Percentiles rank a stretch among this genome's conserved stretches.
phyloP scores from a whole-genome alignment of 495 filamentous ascomycete species.

The Neurospora sp. region DNA sequence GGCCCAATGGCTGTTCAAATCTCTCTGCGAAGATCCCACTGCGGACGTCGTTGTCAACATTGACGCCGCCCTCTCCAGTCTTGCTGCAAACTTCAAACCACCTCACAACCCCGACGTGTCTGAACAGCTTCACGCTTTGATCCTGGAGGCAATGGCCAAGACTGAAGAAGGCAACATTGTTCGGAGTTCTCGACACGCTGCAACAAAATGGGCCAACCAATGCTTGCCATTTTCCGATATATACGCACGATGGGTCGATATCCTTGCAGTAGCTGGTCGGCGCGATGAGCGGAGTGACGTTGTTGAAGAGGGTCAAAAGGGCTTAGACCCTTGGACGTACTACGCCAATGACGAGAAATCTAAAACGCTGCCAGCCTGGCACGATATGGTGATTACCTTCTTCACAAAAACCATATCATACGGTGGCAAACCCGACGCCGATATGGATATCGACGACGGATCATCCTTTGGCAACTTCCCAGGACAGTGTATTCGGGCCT shows the following conservation, averaged over 20 bases:
- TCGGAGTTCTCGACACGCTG: conserved; percentile 65
- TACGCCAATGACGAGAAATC: conserved; percentile 27
- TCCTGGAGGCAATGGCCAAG: conserved; percentile 57
- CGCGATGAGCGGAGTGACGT: conserved; percentile 65
- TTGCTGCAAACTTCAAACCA: conserved; percentile 43
- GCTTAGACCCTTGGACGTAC: conserved; percentile 52
- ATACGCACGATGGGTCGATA: conserved; percentile 75
- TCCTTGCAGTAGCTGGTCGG: conserved; percentile 62
- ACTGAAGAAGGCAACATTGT: conserved; percentile 41
- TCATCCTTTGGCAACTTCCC: conserved; percentile 33
- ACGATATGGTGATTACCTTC: conserved; percentile 31
- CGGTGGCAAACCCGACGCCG: background rate
- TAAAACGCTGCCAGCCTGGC: conserved; percentile 36
- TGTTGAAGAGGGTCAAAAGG: conserved; percentile 81
- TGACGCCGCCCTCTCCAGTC: conserved; percentile 74
- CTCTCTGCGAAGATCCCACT: conserved; percentile 70
- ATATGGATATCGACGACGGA: conserved; percentile 24
- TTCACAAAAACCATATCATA: conserved; percentile 29
- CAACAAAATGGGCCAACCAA: conserved; percentile 84
- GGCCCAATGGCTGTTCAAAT: conserved; percentile 70
- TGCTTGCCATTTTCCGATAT: conserved; percentile 73
- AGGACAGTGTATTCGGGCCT: conserved; percentile 39
- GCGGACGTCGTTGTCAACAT: conserved; percentile 73
- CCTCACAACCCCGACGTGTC: conserved; percentile 25
- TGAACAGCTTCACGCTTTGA: conserved; percentile 35